These are phyloP conservation scores for Botryotinia calthae DNA, from an alignment of 2,329 filamentous ascomycete species.

Conservation along the genomic window DNA sequence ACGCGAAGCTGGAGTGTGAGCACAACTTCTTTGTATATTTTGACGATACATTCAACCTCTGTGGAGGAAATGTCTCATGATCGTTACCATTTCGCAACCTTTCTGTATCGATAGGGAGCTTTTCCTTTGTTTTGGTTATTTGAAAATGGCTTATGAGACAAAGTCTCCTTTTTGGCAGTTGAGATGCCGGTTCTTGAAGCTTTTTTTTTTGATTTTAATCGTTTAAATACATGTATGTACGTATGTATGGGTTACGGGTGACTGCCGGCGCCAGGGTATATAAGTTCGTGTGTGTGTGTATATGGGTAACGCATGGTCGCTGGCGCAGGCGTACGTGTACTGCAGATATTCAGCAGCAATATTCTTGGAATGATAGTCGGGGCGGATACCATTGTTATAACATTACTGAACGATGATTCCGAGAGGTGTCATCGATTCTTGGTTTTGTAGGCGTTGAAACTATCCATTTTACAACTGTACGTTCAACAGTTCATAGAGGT, in stretches of 20 bases:
- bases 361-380: conserved; percentile 3
- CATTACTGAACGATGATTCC: conserved; percentile 1
- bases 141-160: conserved; percentile 6
- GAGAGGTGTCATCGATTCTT: conserved; percentile 2
- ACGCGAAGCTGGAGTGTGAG: not conserved
- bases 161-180: not conserved
- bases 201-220: conserved; percentile 1
- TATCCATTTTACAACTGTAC: not conserved
- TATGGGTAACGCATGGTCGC: conserved; percentile 5
- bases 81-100: not conserved
- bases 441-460: conserved; percentile 3
- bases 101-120: not conserved
- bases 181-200: not conserved
- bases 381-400: conserved; percentile 12
- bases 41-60: not conserved
- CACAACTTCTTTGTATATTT: conserved; percentile 10
- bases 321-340: conserved; percentile 5
- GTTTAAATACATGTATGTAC: conserved; percentile 13
- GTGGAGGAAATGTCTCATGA: not conserved
- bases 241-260: conserved; percentile 12
- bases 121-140: conserved; percentile 13
- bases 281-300: not conserved
- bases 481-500: not conserved
- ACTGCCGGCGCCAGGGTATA: conserved; percentile 8
- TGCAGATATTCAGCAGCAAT: conserved; percentile 5